A percentile compares a stretch with the other conserved stretches of the same genome.
phyloP scores from a whole-genome alignment of 192 early-diverging fungal genomes.

The Geranomyces variabilis region DNA sequence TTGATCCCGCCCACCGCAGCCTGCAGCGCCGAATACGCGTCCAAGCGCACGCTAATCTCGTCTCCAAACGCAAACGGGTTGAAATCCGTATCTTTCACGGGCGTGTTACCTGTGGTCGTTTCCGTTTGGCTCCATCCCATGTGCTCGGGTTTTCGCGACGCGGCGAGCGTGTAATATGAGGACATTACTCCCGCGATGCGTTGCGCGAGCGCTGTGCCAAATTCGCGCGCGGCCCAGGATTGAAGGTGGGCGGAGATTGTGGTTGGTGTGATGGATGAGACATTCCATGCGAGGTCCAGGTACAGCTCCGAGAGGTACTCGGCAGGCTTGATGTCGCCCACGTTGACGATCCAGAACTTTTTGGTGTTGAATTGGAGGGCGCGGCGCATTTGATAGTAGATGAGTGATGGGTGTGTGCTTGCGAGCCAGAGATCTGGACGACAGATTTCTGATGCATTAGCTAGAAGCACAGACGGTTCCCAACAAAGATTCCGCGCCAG shows the following conservation, averaged over 20 bases:
- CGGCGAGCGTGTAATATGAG: neutral
- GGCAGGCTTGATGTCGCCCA: conserved; percentile 35
- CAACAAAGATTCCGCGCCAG: too few relatives aligned
- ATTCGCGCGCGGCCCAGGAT: conserved; percentile 11
- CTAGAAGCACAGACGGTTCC: too few relatives aligned
- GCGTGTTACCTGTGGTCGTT: neutral
- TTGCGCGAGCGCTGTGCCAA: neutral
- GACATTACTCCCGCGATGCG: neutral
- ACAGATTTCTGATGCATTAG: too few relatives aligned
- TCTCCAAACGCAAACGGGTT: conserved; percentile 8
- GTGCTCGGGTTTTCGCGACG: neutral
- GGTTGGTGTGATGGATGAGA: neutral
- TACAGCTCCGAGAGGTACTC: conserved; percentile 23
- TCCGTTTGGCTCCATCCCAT: conserved; percentile 4
- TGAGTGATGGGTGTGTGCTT: conserved; percentile 17
- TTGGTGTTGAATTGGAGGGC: conserved; percentile 11
- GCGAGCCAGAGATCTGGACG: conserved; percentile 26
- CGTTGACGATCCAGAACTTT: conserved; percentile 30
- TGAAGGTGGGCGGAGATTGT: neutral
- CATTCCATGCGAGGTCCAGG: conserved; percentile 32
- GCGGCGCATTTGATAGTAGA: conserved; percentile 30
- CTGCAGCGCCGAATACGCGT: neutral
- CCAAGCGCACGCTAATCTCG: conserved; percentile 3
- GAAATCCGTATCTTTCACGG: conserved; percentile 1
- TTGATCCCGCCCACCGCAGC: neutral